Evolutionary conservation across 2,329 filamentous ascomycete genomes (phyloP), one percentile per base, ranked within the genome.

Genomic region (Aspergillus puulaauensis): DNA sequence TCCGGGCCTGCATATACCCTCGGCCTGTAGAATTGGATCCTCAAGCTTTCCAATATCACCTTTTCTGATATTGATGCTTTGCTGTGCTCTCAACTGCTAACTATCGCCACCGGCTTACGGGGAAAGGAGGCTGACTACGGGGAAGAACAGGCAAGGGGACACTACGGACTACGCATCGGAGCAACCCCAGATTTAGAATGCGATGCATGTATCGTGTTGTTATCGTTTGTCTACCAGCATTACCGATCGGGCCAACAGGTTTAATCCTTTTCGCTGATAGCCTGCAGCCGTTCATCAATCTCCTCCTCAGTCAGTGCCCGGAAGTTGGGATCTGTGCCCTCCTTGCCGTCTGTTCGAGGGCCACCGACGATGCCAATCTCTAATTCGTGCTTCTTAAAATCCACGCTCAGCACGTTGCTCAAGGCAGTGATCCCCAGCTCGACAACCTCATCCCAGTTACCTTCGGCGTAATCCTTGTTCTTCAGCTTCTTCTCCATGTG

Each of bases 401-500:
- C 95, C 77, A 98, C 96, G 78, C 93, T 97, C 64, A 99, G 84
- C 60, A 99, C 93, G 37, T 90, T 96, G 85, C 93, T 96, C 76
- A 99, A 81, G 6, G 95, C 93, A 45, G 91, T 90, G 76, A 99
- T 99, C 58, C 91, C 95, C 69, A 98, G 83, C 82, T 99, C 95
- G 50, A 99, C 93, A 49, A 99, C 95, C 60, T 99, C 95, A 77
- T 96, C 91, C 95, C 95, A 99, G 72, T 82, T 88, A 61, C 95
- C 95, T 57, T 95, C 90, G 37, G 93, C 95, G 69, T 85, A 83
- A 71, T 98, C 93, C 87, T 97, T 97, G 87, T 96, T 97, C 83
- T 97, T 96, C 77, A 99, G 87, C 85, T 98, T 98, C 88, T 98
- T 98, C 86, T 99, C 95, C 58, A 99, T 83, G 77, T 96, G 92